Percentiles rank a stretch among this genome's conserved stretches.
Conservation (phyloP, 208 protist genomes). For the Leishmania amazonensis region DNA sequence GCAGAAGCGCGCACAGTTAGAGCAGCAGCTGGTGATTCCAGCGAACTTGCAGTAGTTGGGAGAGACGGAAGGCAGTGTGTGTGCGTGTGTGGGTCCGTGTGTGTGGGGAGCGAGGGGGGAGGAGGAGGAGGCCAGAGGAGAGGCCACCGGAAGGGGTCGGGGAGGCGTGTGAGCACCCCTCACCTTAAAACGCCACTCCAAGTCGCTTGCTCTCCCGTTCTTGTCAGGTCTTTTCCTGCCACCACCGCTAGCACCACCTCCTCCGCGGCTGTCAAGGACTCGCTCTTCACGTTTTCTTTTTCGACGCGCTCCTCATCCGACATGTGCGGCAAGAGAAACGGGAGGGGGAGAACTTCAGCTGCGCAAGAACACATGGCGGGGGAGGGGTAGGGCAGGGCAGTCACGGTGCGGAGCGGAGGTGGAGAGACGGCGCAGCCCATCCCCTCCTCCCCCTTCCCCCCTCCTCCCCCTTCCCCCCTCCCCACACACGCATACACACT, state of each 20-base stretch:
- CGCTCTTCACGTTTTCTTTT: neutral
- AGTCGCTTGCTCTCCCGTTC: neutral
- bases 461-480: neutral
- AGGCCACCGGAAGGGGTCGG: neutral
- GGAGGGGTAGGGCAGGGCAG: neutral
- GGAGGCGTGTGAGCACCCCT: neutral
- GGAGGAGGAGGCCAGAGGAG: neutral
- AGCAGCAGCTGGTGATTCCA: conserved; percentile 73
- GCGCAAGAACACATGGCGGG: neutral
- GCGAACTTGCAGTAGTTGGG: conserved; percentile 22
- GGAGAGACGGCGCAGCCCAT: neutral
- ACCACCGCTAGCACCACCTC: neutral
- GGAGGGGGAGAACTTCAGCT: neutral
- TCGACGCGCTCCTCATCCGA: neutral
- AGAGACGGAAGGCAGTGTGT: neutral
- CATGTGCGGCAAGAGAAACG: neutral
- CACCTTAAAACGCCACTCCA: neutral
- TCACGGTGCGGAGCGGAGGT: neutral
- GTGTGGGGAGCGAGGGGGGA: neutral
- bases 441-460: neutral
- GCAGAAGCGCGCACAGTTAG: conserved; percentile 77
- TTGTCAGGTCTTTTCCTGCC: neutral
- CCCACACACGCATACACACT: neutral
- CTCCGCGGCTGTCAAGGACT: neutral
- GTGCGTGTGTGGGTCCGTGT: too few species aligned